Evolutionary conservation across 139 green algal species (phyloP).

Genomic region (Gonium pectorale): DNA sequence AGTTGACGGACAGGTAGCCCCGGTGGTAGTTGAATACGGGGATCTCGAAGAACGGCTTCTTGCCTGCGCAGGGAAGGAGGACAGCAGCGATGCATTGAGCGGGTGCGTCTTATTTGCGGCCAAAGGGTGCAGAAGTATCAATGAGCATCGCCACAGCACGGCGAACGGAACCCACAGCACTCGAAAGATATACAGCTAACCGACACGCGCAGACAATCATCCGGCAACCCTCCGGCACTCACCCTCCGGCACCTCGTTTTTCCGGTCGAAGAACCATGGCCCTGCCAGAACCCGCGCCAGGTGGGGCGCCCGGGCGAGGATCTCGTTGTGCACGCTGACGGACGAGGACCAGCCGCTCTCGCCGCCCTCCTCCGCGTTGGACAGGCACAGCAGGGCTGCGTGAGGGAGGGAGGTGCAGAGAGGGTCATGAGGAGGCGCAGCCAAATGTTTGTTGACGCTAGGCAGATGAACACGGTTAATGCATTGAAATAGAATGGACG

Average conservation of each 20-base stretch:
- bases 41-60: conserved; percentile 70
- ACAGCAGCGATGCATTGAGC: neutral
- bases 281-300: conserved; percentile 55
- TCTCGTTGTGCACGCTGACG: conserved; percentile 65
- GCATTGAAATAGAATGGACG: neutral
- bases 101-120: too few relatives aligned
- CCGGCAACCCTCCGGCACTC: neutral
- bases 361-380: conserved; percentile 58
- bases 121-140: too few relatives aligned
- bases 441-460: too few relatives aligned
- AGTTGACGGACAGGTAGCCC: conserved; percentile 60
- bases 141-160: too few relatives aligned
- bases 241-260: conserved; percentile 53
- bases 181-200: too few relatives aligned
- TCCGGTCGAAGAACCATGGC: conserved; percentile 68
- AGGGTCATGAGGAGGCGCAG: too few relatives aligned
- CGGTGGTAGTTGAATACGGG: conserved; percentile 73
- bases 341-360: conserved; percentile 50
- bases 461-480: too few relatives aligned
- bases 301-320: conserved; percentile 54
- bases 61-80: conserved; percentile 46
- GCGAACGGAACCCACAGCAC: too few relatives aligned
- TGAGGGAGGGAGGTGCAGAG: neutral
- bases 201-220: too few relatives aligned
- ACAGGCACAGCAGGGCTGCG: conserved; percentile 64